Conservation (phyloP, 139 green algal species). For the Coelastrella sp. region DNA sequence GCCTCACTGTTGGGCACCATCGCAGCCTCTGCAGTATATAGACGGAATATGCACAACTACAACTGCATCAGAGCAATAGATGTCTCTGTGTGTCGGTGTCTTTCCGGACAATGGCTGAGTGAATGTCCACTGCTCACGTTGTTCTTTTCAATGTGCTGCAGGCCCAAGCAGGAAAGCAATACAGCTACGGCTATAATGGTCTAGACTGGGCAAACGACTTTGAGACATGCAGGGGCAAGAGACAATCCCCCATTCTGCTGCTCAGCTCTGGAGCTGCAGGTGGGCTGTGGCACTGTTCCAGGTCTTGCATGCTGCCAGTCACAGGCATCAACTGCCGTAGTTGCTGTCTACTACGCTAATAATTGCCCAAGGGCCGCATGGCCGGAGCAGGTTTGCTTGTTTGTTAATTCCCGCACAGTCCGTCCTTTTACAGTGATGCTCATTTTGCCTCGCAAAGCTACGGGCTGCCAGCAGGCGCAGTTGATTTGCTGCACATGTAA, state of each 20-base stretch:
- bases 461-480: too few relatives aligned
- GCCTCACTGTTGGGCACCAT: too few relatives aligned
- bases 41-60: neutral
- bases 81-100: neutral
- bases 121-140: neutral
- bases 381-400: too few relatives aligned
- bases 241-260: neutral
- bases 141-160: neutral
- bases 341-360: neutral
- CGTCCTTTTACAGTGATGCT: too few relatives aligned
- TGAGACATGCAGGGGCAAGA: neutral
- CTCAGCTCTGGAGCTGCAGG: neutral
- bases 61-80: neutral
- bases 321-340: neutral
- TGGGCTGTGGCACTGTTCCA: neutral
- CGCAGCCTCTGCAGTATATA: neutral
- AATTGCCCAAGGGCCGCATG: too few relatives aligned
- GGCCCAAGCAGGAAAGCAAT: neutral
- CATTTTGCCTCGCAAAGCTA: too few relatives aligned
- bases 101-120: neutral
- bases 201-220: conserved; percentile 14
- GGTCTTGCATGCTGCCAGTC: neutral
- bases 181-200: conserved; percentile 24
- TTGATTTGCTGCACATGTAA: too few relatives aligned
- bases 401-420: too few relatives aligned